A percentile compares a stretch with the other conserved stretches of the same genome.
These are phyloP conservation scores for Sporothrix protearum DNA, from an alignment of 2,329 filamentous ascomycete species.

Conservation along the genomic window DNA sequence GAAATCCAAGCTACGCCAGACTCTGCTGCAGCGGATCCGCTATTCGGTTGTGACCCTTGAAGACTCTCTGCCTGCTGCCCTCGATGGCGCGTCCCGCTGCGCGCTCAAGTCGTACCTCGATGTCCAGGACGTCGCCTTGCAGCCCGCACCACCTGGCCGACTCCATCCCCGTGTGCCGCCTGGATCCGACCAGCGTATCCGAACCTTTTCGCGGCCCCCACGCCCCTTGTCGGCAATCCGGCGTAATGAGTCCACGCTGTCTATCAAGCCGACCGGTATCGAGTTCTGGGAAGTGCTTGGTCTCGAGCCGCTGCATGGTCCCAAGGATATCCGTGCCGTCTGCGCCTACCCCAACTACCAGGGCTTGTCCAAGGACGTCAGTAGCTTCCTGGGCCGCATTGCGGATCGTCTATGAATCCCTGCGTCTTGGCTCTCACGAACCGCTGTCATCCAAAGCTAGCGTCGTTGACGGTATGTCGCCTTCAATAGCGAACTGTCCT, in stretches of 20 bases:
- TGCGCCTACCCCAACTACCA: conserved; percentile 67
- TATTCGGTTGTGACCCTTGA: conserved; percentile 49
- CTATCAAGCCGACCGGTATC: conserved; percentile 70
- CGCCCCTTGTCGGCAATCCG: conserved; percentile 70
- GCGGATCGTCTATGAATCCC: conserved; percentile 67
- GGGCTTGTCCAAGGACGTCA: conserved; percentile 58
- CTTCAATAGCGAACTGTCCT: conserved; percentile 38
- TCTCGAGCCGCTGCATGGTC: conserved; percentile 65
- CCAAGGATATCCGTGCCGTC: conserved; percentile 67
- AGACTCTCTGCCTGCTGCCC: conserved; percentile 43
- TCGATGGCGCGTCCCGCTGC: conserved; percentile 43
- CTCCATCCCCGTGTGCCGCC: conserved; percentile 48
- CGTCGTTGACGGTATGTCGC: conserved; percentile 49
- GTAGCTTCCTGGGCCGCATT: conserved; percentile 66
- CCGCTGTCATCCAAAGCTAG: conserved; percentile 43
- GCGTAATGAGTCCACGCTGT: conserved; percentile 64
- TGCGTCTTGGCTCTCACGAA: conserved; percentile 66
- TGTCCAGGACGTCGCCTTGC: conserved; percentile 54
- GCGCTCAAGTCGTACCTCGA: conserved; percentile 52
- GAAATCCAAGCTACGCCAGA: conserved; percentile 37
- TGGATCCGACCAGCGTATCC: conserved; percentile 48
- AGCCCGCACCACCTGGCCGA: conserved; percentile 51
- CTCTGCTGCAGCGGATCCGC: conserved; percentile 44
- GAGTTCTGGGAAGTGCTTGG: conserved; percentile 80
- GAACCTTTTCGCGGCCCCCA: conserved; percentile 59